Evolutionary conservation across 176 grass and related monocot species (phyloP).

Genomic region (Hsuehochloa calcarea): DNA sequence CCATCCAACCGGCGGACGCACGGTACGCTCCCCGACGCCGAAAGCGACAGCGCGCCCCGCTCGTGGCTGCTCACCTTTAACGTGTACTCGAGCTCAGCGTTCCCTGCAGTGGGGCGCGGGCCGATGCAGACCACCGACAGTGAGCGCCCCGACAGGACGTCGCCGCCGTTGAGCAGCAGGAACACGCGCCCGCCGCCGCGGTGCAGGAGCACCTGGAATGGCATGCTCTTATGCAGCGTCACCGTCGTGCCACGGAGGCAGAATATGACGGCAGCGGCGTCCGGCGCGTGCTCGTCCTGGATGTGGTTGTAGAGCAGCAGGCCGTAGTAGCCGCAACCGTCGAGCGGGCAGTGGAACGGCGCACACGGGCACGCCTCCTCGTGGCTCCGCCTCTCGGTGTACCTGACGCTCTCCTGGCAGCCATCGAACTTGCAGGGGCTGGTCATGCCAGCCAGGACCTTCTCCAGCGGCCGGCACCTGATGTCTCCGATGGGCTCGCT

Average conservation of each 20-base stretch:
- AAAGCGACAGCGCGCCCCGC: background rate
- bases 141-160: background rate
- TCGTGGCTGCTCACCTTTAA: background rate
- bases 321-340: background rate
- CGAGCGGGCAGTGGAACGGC: background rate
- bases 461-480: background rate
- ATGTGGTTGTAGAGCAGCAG: background rate
- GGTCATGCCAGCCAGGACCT: background rate
- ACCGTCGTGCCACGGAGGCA: background rate
- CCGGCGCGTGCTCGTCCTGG: background rate
- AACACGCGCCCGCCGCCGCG: background rate
- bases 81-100: background rate
- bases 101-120: background rate
- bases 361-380: background rate
- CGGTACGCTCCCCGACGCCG: background rate
- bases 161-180: background rate
- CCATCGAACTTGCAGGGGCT: background rate
- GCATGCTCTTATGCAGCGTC: background rate
- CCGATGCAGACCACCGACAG: background rate
- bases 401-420: background rate
- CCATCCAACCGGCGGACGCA: background rate
- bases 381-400: background rate
- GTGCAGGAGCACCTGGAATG: background rate
- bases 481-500: slow-evolving; percentile 12
- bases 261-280: background rate